Percentiles rank a stretch among this genome's conserved stretches.
These are phyloP conservation scores for Spirogloea muscicola DNA, from an alignment of 139 green algal genomes.

Conservation along the genomic window DNA sequence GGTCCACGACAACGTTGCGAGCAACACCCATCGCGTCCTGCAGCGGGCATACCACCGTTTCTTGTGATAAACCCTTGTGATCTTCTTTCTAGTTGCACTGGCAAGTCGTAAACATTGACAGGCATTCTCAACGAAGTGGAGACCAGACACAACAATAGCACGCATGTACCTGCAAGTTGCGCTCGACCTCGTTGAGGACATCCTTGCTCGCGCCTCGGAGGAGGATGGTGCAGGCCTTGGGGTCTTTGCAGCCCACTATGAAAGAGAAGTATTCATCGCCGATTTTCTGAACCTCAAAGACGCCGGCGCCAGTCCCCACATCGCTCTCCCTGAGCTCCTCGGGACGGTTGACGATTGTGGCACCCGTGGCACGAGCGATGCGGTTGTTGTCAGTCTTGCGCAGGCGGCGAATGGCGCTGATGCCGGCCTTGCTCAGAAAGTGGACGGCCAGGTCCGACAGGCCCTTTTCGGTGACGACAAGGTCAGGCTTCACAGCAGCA, in stretches of 20 bases:
- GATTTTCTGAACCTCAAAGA: slow-evolving; percentile 97
- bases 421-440: slow-evolving; percentile 74
- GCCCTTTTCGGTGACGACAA: slow-evolving; percentile 98
- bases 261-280: slow-evolving; percentile 99
- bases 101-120: too few species aligned
- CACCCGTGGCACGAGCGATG: slow-evolving; percentile 80
- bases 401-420: slow-evolving; percentile 91
- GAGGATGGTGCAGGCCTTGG: slow-evolving; percentile 92
- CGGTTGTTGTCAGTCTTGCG: slow-evolving; percentile 99
- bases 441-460: slow-evolving; percentile 90
- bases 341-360: slow-evolving; percentile 90
- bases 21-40: slow-evolving; percentile 97
- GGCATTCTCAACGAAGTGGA: too few species aligned
- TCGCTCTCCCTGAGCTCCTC: slow-evolving; percentile 87
- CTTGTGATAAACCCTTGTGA: too few species aligned
- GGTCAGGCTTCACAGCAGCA: slow-evolving; percentile 86
- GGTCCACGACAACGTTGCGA: slow-evolving; percentile 88
- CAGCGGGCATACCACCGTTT: too few species aligned
- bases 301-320: slow-evolving; percentile 83
- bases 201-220: slow-evolving; percentile 63
- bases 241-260: slow-evolving; percentile 94
- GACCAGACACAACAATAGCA: too few species aligned
- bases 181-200: slow-evolving; percentile 88
- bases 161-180: slow-evolving; percentile 54
- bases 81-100: too few species aligned